These are phyloP conservation scores for Lyophyllum decastes DNA, from an alignment of 768 basidiomycete genomes.

Conservation along the genomic window DNA sequence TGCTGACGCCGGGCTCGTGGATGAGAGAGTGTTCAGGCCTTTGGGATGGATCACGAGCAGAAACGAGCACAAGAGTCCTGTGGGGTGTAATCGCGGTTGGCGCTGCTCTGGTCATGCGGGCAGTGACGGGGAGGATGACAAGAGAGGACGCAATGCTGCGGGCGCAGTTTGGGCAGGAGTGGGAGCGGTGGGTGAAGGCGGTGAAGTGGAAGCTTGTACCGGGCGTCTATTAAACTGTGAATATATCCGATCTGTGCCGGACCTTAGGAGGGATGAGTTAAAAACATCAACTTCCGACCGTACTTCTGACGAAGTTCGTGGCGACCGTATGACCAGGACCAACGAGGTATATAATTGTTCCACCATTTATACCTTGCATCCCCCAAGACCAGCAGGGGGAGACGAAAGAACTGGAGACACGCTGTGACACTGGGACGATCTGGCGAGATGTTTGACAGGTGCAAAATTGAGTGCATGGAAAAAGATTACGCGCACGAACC, in stretches of 20 bases:
- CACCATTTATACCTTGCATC: too few species aligned
- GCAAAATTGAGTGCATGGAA: too few species aligned
- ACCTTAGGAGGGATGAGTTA: too few species aligned
- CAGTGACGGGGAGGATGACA: conserved; percentile 20
- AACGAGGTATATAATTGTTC: too few species aligned
- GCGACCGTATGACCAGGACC: too few species aligned
- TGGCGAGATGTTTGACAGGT: too few species aligned
- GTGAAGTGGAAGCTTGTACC: conserved; percentile 32
- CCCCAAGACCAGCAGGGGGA: too few species aligned
- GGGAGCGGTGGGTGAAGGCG: conserved; percentile 26
- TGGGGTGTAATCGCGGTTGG: conserved; percentile 1
- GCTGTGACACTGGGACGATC: too few species aligned
- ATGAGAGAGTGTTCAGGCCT: conserved; percentile 28
- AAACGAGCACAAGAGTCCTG: conserved; percentile 15
- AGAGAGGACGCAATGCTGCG: conserved; percentile 30
- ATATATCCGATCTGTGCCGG: neutral
- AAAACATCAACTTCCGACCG: too few species aligned
- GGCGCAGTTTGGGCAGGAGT: conserved; percentile 30
- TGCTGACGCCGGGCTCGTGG: conserved; percentile 33
- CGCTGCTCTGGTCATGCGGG: conserved; percentile 8
- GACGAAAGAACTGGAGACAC: too few species aligned
- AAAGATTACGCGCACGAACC: too few species aligned
- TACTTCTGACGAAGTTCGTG: neutral
- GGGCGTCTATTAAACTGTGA: conserved; percentile 6
- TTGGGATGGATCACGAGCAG: conserved; percentile 8